Evolutionary conservation across 805 yeast species (phyloP), one percentile per base, ranked within the genome.

Genomic region (Pichia sporocuriosa): DNA sequence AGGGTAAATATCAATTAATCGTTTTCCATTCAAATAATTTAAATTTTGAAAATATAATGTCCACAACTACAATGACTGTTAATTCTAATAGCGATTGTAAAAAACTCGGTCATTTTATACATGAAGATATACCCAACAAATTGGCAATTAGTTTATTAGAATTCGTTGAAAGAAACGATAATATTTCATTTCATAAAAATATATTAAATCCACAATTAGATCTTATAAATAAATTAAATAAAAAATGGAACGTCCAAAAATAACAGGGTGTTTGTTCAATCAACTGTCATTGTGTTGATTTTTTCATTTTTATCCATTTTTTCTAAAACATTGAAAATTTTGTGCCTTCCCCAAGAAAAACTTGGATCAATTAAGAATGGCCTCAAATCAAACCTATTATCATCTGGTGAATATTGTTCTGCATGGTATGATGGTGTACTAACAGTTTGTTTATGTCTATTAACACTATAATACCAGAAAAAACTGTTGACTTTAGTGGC

Each of bases 401-500:
- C 99, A 62, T 93, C 99, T 1, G 98, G 97, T 3, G 97, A 89
- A 58, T 93, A 93, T 56, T 86, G 94, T 61, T 93, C 99, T 0
- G 98, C 99, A 55, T 93, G 98, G 57, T 93, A 93, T 28, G 94
- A 76, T 12, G 99, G 99, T 0, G 99, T 93, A 60, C 89, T 72
- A n/a, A 90, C 89, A 1, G 98, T 93, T 79, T 86, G 93, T 65
- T 93, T 93, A 63, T 93, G 99, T 55, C 99, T 79, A 62, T 93
- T 93, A 43, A 93, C 77, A 4, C 97, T 96, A 63, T 93, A 94
- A 59, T 76, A 93, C 69, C 84, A 89, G 73, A 85, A 93, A 64
- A 93, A 93, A 42, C 79, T 71, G 61, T 93, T 90, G 10, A 93
- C 98, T 59, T 94, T 94, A 34, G 77, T 87, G 3, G 97, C 95